phyloP scores from a whole-genome alignment of 805 yeast genomes.

The Metschnikowia dekortorum region DNA sequence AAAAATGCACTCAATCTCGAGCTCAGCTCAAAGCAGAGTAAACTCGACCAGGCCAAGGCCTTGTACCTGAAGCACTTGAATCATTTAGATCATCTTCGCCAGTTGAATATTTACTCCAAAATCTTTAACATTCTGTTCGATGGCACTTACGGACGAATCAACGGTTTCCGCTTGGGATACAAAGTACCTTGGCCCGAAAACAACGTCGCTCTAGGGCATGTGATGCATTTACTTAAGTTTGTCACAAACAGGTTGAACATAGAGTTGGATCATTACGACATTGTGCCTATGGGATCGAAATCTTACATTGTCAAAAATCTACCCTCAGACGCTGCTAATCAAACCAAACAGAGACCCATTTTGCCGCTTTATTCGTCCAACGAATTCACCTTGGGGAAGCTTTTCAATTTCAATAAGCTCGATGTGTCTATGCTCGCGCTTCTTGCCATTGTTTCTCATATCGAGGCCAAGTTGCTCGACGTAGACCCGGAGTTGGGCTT shows the following conservation, averaged over 20 bases:
- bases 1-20: slow-evolving; percentile 58
- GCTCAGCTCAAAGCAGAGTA: slow-evolving; percentile 45
- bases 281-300: slow-evolving; percentile 80
- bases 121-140: slow-evolving; percentile 81
- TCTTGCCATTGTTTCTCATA: slow-evolving; percentile 53
- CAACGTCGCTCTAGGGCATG: slow-evolving; percentile 87
- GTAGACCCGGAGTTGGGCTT: slow-evolving; percentile 55
- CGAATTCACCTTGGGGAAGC: slow-evolving; percentile 65
- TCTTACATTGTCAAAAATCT: slow-evolving; percentile 62
- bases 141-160: slow-evolving; percentile 69
- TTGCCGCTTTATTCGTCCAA: slow-evolving; percentile 64
- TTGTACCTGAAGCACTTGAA: slow-evolving; percentile 58
- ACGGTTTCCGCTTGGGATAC: slow-evolving; percentile 76
- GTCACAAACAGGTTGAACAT: slow-evolving; percentile 54
- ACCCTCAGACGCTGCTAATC: slow-evolving; percentile 11
- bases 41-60: slow-evolving; percentile 59
- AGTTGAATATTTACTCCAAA: slow-evolving; percentile 77
- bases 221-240: slow-evolving; percentile 65
- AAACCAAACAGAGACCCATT: slow-evolving; percentile 28
- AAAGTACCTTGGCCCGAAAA: slow-evolving; percentile 86
- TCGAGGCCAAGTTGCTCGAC: slow-evolving; percentile 42
- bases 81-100: slow-evolving; percentile 66
- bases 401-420: slow-evolving; percentile 68
- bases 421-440: slow-evolving; percentile 81
- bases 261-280: slow-evolving; percentile 52